phyloP scores from a whole-genome alignment of 2,329 filamentous ascomycete species.

The Colletotrichum magnum region DNA sequence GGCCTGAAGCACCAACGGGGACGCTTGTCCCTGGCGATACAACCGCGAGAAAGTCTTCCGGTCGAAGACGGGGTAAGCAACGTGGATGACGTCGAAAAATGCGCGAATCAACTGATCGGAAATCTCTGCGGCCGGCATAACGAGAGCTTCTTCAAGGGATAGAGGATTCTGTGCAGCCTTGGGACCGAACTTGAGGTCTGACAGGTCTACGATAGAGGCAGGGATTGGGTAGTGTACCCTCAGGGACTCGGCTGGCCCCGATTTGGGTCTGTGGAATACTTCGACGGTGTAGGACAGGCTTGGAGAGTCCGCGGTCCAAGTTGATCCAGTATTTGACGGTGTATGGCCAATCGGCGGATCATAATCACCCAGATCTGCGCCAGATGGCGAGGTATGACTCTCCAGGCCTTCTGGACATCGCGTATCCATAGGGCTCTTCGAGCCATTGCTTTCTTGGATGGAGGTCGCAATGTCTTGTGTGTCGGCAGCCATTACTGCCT shows the following conservation, averaged over 20 bases:
- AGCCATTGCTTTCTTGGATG: too few relatives aligned
- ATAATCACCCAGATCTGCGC: neutral
- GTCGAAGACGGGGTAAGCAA: slow-evolving; percentile 21
- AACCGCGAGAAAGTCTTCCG: neutral
- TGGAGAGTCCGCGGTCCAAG: neutral
- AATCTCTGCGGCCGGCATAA: slow-evolving; percentile 3
- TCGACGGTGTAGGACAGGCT: slow-evolving; percentile 23
- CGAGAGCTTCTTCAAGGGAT: slow-evolving; percentile 1
- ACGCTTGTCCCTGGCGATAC: slow-evolving; percentile 16
- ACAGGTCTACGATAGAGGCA: slow-evolving; percentile 14
- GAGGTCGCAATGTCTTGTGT: too few relatives aligned
- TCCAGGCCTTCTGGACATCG: neutral
- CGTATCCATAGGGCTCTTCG: too few relatives aligned
- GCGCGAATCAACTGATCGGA: slow-evolving; percentile 5
- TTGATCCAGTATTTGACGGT: neutral
- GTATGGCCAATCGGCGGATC: neutral
- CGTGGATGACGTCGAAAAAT: slow-evolving; percentile 11
- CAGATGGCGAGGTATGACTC: neutral
- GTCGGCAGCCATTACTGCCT: too few relatives aligned
- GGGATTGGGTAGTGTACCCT: slow-evolving; percentile 27
- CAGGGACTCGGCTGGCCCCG: slow-evolving; percentile 14
- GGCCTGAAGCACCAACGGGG: slow-evolving; percentile 16
- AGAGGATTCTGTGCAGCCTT: neutral
- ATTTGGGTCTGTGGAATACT: slow-evolving; percentile 17
- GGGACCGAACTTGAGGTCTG: neutral